Evolutionary conservation across 2,329 filamentous ascomycete genomes (phyloP).

Genomic region (Pseudocercospora fuligena): DNA sequence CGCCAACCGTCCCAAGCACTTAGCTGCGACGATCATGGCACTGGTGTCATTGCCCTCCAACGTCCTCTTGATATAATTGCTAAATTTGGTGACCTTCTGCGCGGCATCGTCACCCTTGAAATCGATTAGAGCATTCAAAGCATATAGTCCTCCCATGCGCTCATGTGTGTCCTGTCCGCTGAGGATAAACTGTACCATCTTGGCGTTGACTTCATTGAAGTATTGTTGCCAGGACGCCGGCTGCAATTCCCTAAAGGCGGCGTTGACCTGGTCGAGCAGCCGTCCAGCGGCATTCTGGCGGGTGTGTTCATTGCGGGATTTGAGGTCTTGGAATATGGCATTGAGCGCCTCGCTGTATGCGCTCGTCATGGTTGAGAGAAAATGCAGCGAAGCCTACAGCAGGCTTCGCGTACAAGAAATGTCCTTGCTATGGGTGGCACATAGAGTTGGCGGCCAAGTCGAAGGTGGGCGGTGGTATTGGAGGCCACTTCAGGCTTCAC

Average conservation of each 20-base stretch:
- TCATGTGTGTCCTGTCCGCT: constrained; percentile 87
- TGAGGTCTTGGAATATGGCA: constrained; percentile 39
- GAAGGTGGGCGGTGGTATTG: background rate
- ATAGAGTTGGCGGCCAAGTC: background rate
- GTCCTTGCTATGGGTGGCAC: background rate
- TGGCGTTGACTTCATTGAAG: constrained; percentile 67
- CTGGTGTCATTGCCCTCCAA: constrained; percentile 88
- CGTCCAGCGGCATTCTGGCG: constrained; percentile 37
- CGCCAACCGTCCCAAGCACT: constrained; percentile 86
- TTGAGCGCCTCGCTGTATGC: constrained; percentile 40
- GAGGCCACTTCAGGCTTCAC: constrained; percentile 9
- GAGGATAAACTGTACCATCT: constrained; percentile 74
- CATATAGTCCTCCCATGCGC: constrained; percentile 87
- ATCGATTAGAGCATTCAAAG: constrained; percentile 89
- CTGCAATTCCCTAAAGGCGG: constrained; percentile 65
- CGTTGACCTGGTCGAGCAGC: constrained; percentile 39
- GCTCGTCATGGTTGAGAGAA: constrained; percentile 34
- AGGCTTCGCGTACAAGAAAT: constrained; percentile 14
- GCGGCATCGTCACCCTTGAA: constrained; percentile 94
- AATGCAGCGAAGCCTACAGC: constrained; percentile 7
- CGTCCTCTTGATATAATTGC: constrained; percentile 84
- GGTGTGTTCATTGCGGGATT: constrained; percentile 34
- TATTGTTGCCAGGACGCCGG: constrained; percentile 77
- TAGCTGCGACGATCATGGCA: constrained; percentile 87
- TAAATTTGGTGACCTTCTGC: constrained; percentile 92